Evolutionary conservation across 2,329 filamentous ascomycete species (phyloP).

Genomic region (Plenodomus lindquistii): DNA sequence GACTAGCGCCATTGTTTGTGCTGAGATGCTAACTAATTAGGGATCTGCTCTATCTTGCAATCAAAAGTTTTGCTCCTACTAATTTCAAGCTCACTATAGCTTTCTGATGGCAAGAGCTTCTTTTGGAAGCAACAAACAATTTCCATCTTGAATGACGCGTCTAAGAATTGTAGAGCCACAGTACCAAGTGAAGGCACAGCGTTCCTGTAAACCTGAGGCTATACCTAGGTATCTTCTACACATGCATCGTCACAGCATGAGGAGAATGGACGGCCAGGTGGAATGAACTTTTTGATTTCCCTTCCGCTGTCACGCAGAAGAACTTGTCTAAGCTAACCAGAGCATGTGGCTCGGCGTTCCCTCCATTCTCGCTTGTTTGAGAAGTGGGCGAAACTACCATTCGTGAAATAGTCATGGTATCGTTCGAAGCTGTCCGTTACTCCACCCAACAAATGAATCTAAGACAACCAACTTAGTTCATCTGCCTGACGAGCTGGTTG

Average conservation of each 20-base stretch:
- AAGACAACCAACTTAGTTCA: conserved; percentile 73
- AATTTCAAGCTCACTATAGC: too few species aligned
- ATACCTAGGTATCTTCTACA: too few species aligned
- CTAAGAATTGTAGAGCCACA: too few species aligned
- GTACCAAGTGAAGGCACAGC: too few species aligned
- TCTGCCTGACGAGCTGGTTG: conserved; percentile 94
- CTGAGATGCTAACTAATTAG: too few species aligned
- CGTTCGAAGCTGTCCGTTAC: conserved; percentile 33
- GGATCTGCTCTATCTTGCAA: too few species aligned
- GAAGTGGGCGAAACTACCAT: conserved; percentile 24
- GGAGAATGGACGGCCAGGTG: not conserved
- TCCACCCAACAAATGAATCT: conserved; percentile 25
- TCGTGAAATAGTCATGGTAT: conserved; percentile 33
- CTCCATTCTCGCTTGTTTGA: conserved; percentile 17
- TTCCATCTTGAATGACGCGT: too few species aligned
- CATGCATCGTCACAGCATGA: not conserved
- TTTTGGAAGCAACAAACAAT: too few species aligned
- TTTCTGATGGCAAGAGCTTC: too few species aligned
- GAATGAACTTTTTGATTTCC: conserved; percentile 27
- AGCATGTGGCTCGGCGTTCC: conserved; percentile 37
- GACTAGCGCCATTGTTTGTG: too few species aligned
- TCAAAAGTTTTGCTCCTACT: too few species aligned
- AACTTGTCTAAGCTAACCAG: conserved; percentile 35
- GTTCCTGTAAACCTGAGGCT: too few species aligned
- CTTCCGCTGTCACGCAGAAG: conserved; percentile 27